Conservation (phyloP, 805 yeast species). For the Torulaspora maleeae region DNA sequence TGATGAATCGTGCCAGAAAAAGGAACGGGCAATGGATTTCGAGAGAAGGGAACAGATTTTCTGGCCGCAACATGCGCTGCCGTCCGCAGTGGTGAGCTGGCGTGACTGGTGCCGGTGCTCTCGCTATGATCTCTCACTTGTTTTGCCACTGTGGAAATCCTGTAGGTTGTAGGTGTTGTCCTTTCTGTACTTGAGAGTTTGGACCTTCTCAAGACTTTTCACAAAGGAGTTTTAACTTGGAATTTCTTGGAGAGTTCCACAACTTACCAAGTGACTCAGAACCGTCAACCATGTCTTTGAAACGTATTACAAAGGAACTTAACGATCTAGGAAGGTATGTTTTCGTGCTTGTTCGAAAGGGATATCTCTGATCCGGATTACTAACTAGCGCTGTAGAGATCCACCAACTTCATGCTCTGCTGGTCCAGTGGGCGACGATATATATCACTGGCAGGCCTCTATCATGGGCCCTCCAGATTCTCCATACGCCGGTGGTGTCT, state of each 20-base stretch:
- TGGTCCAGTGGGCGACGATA: slow-evolving; percentile 97
- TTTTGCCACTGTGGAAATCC: slow-evolving; percentile 4
- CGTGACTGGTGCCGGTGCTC: background rate
- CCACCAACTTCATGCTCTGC: slow-evolving; percentile 99
- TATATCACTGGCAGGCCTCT: slow-evolving; percentile 99
- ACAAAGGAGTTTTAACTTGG: background rate
- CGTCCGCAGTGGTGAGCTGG: no score
- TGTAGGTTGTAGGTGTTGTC: background rate
- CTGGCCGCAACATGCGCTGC: background rate
- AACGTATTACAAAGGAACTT: slow-evolving; percentile 94
- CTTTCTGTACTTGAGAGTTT: background rate
- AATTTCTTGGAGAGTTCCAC: no score
- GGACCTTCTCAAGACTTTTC: background rate
- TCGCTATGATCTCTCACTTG: background rate
- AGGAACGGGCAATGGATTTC: background rate
- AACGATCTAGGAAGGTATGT: slow-evolving; percentile 91
- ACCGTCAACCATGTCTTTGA: slow-evolving; percentile 62
- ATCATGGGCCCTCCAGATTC: slow-evolving; percentile 99
- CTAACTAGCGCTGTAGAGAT: slow-evolving; percentile 51
- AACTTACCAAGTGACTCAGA: background rate
- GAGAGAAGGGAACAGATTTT: background rate
- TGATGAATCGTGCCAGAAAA: background rate
- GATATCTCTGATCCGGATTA: slow-evolving; percentile 6
- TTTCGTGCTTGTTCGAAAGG: background rate
- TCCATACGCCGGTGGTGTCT: slow-evolving; percentile 85